Evolutionary conservation across 352 stramenopile species (phyloP), one percentile per base, ranked within the genome.

Genomic region (Saprolegnia diclina): DNA sequence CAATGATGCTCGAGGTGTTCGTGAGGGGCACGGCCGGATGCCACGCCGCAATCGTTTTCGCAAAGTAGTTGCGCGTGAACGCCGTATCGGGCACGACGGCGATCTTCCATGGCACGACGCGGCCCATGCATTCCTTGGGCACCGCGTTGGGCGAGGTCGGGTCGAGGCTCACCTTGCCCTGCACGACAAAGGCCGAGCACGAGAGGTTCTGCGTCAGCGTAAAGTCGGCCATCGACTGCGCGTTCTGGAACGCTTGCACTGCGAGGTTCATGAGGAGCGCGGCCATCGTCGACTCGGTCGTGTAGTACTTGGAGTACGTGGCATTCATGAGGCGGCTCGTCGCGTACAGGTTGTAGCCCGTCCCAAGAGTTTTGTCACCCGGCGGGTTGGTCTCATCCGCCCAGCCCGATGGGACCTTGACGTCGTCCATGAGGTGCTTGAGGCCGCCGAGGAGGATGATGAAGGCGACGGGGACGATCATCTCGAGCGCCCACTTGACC

Each of bases 31-130:
- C 73, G 0, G 71, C 73, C 1, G 83, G 81, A 56, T 90, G 85
- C 80, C 83, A 91, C 24, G 54, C 35, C 44, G 76, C 79, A 38
- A 85, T 71, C 0, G 77, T 74, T 64, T 85, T 68, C 22, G 82
- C 76, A 32, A 89, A 91, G 64, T 91, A 91, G 22, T 77, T 69
- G 56, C 80, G 79, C 19, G 79, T 88, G 57, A 86, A 90, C 26
- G 68, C 42, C 22, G 75, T 88, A 56, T 90, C 79, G 6, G 78
- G 81, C 0, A 67, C 73, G 40, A 89, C 84, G 4, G 77, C 82
- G 35, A 89, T 38, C 44, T 82, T 83, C 70, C 85, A 85, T 5
- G 79, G 77, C 0, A 66, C 74, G 42, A 79, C 71, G 32, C 75
- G 64, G 40, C 65, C 53, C 13, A 59, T 74, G 35, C 79, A 89